A percentile compares a stretch with the other conserved stretches of the same genome.
Conservation (phyloP, 768 basidiomycete species). For the Pleurotus citrinopileatus region DNA sequence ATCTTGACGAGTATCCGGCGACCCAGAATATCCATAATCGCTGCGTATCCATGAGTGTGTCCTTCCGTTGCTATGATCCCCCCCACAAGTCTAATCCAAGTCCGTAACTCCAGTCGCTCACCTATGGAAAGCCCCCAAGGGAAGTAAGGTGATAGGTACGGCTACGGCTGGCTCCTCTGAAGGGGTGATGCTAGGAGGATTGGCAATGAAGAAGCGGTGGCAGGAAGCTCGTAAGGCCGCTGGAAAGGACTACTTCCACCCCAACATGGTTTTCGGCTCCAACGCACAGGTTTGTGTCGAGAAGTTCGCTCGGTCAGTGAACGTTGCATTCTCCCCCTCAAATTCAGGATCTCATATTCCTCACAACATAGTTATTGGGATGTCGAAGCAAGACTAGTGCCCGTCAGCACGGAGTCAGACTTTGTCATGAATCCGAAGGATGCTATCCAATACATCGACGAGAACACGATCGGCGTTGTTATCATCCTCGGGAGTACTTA, state of each 20-base stretch:
- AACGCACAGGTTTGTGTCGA: conserved; percentile 58
- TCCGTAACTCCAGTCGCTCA: conserved; percentile 38
- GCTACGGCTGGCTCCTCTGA: conserved; percentile 66
- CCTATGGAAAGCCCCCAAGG: conserved; percentile 64
- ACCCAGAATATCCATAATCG: conserved; percentile 51
- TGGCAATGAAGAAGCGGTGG: conserved; percentile 66
- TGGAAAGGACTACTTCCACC: conserved; percentile 52
- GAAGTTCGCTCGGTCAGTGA: conserved; percentile 53
- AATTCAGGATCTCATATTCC: not conserved
- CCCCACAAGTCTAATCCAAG: not conserved
- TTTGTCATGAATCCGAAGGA: conserved; percentile 56
- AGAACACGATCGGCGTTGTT: conserved; percentile 70
- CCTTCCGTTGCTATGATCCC: not conserved
- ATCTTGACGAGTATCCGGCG: conserved; percentile 67
- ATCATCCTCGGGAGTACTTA: conserved; percentile 53
- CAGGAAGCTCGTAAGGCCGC: conserved; percentile 59
- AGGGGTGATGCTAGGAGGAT: conserved; percentile 69
- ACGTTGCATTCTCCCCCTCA: too few relatives aligned
- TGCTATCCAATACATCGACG: conserved; percentile 51
- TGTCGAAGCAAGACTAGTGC: conserved; percentile 54
- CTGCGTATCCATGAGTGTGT: conserved; percentile 51
- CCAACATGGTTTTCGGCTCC: conserved; percentile 56
- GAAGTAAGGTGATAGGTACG: conserved; percentile 53
- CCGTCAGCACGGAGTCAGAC: conserved; percentile 39
- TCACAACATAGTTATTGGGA: conserved; percentile 45